Evolutionary conservation across 129 eudicot genomes (phyloP).

Genomic region (Tanacetum coccineum): DNA sequence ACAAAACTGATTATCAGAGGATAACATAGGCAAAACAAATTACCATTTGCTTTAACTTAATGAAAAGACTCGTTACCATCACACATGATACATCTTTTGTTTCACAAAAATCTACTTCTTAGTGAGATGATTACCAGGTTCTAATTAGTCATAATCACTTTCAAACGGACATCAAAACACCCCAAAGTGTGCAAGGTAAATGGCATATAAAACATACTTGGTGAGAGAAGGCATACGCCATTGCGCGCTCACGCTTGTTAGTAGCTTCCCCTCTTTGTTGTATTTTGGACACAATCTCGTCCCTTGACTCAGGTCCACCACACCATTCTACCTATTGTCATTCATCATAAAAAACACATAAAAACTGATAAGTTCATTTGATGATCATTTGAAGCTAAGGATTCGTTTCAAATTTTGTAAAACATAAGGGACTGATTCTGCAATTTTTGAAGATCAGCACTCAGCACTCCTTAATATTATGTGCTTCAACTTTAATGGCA

Average conservation of each 20-base stretch:
- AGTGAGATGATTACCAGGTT: not conserved
- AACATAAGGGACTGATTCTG: conserved; percentile 5
- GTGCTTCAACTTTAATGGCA: conserved; percentile 8
- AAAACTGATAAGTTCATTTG: not conserved
- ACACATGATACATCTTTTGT: not conserved
- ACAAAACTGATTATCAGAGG: not conserved
- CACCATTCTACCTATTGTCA: conserved; percentile 53
- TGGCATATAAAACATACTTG: conserved; percentile 31
- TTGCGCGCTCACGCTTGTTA: conserved; percentile 46
- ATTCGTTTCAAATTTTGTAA: not conserved
- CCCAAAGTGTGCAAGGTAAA: not conserved
- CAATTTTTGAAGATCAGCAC: conserved; percentile 5
- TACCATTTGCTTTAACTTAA: too few species aligned
- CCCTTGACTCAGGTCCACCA: conserved; percentile 46
- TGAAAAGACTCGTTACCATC: not conserved
- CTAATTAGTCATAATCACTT: not conserved
- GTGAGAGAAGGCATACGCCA: conserved; percentile 66
- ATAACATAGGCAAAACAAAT: too few species aligned
- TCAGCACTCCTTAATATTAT: conserved; percentile 3
- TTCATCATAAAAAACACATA: not conserved
- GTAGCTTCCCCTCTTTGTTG: conserved; percentile 49
- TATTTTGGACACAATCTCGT: conserved; percentile 39
- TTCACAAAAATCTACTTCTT: too few species aligned
- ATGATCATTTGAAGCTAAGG: not conserved
- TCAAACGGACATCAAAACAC: conserved; percentile 4